Base-by-base conservation (phyloP, 176 grass and related monocot species). In the Pontederia paniculata region DNA sequence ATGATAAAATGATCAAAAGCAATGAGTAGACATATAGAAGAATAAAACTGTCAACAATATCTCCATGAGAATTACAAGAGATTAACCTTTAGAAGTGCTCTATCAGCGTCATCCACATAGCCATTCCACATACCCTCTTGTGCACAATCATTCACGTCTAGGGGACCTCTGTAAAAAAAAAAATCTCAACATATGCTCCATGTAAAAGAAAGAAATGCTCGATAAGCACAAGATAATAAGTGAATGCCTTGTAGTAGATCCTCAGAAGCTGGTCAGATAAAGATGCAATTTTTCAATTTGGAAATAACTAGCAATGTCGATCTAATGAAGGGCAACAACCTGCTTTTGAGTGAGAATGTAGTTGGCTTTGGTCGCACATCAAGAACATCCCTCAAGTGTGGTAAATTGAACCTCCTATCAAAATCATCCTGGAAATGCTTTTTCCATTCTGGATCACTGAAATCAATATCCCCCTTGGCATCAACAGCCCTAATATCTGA, bases 51-150 rank as follows among this genome's bases (percentile, higher is more conserved):
- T 37, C 28, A 37, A 37, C 7, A 6, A 37, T 37, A 37, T 37
- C 3, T 37, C 7, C 28, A 37, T 37, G 1, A 37, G 28, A 37
- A 37, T 37, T 2, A 37, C 65, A 16, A 9, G 19, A 55, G 13
- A 20, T 57, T 9, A 63, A 94, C 84, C 77, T 94, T 94, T 57
- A 94, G 42, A 79, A 94, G 88, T 49, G 80, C 80, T 79, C 88
- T 78, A 57, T 94, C 88, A 67, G 88, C 71, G 61, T 94, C 84
- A 63, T 94, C 73, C 42, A 94, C 88, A 81, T 88, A 94, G 22
- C 83, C 88, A 6, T 94, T 88, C 88, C 83, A 88, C 45, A 62
- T 76, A 67, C 58, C 73, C 54, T 48, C 42, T 46, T 63, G 45
- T 56, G 74, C 53, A 65, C 84, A 77, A 78, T 76, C 70, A 61